Evolutionary conservation across 345 rosid genomes (phyloP).

Genomic region (Mercurialis annua): DNA sequence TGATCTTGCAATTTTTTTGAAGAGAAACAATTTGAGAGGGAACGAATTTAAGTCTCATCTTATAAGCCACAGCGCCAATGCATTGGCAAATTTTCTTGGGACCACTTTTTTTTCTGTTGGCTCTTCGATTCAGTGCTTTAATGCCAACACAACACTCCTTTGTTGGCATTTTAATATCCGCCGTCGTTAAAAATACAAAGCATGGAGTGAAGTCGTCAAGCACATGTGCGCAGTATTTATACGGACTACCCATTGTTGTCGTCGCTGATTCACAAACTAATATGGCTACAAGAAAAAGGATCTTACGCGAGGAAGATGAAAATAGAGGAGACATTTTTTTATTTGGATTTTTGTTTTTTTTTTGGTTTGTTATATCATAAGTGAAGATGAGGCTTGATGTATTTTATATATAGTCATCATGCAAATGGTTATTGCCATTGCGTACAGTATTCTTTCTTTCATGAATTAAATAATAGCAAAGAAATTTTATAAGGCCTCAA

Average conservation of each 20-base stretch:
- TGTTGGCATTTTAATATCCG: background rate
- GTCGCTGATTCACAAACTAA: background rate
- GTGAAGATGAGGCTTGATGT: too few relatives aligned
- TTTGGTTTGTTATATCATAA: background rate
- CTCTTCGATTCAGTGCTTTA: conserved; percentile 13
- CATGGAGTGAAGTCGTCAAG: background rate
- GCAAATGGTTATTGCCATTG: too few relatives aligned
- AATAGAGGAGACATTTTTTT: background rate
- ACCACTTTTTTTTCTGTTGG: background rate
- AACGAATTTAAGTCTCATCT: conserved; percentile 10
- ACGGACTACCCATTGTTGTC: background rate
- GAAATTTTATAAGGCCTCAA: too few relatives aligned
- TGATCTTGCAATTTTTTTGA: background rate
- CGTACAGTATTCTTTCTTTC: too few relatives aligned
- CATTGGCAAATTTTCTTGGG: conserved; percentile 28
- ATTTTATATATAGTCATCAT: too few relatives aligned
- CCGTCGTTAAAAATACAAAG: background rate
- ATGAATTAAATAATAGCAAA: too few relatives aligned
- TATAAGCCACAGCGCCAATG: conserved; percentile 29
- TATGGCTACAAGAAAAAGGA: background rate
- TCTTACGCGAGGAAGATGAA: background rate
- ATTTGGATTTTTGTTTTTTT: background rate
- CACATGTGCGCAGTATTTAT: background rate
- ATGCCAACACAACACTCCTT: conserved; percentile 19
- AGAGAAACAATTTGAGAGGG: conserved; percentile 19